Percentiles rank a stretch among this genome's conserved stretches.
Conservation (phyloP, 441 rosid genomes). For the Isatis lusitanica region DNA sequence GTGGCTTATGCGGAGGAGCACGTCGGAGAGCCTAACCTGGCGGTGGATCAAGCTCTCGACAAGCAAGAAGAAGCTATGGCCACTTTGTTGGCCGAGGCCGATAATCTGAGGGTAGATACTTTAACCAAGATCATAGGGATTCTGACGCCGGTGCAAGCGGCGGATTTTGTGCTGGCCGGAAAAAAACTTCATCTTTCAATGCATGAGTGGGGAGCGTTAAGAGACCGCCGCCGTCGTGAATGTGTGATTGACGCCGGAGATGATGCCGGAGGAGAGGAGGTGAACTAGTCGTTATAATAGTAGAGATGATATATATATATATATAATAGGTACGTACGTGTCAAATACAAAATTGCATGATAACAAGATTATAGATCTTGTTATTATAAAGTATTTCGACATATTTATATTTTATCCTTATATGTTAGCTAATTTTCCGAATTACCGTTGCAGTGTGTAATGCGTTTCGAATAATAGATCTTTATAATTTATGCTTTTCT, state of each 20-base stretch:
- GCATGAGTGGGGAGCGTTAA: slow-evolving; percentile 46
- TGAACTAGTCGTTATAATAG: slow-evolving; percentile 1
- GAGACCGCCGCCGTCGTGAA: slow-evolving; percentile 40
- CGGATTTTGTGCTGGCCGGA: slow-evolving; percentile 43
- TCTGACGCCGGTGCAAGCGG: slow-evolving; percentile 42
- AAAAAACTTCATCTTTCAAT: slow-evolving; percentile 52
- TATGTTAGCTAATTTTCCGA: neutral
- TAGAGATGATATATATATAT: neutral
- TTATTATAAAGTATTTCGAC: neutral
- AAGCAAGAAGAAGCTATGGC: slow-evolving; percentile 40
- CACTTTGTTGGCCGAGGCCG: slow-evolving; percentile 41
- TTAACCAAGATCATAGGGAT: slow-evolving; percentile 33
- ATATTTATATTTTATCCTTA: neutral
- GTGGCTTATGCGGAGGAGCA: slow-evolving; percentile 28
- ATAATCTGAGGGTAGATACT: slow-evolving; percentile 46
- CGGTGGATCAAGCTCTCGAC: slow-evolving; percentile 40
- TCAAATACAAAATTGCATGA: slow-evolving; percentile 7
- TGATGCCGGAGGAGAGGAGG: neutral
- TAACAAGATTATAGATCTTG: slow-evolving; percentile 13
- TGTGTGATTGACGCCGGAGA: neutral
- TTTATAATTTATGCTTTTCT: neutral
- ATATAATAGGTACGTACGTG: slow-evolving; percentile 14
- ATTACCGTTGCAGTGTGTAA: neutral
- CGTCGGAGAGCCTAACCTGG: slow-evolving; percentile 14
- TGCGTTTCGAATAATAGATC: neutral